Percentiles rank a stretch among this genome's conserved stretches.
These are phyloP conservation scores for Kluyveromyces siamensis DNA, from an alignment of 805 yeast genomes.

Conservation along the genomic window DNA sequence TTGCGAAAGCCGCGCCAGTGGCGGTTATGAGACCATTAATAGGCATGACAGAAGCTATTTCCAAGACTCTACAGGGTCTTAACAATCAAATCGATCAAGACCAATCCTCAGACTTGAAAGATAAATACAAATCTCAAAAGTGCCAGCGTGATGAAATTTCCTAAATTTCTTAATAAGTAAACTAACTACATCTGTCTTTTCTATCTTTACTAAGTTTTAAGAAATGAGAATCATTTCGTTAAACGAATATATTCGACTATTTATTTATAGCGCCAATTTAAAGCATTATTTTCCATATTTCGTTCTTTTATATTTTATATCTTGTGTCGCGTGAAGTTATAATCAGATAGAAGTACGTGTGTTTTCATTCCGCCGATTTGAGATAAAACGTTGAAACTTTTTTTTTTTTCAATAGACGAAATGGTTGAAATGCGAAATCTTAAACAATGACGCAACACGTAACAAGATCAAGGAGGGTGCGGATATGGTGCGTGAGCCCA, in stretches of 20 bases:
- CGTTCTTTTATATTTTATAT: not conserved
- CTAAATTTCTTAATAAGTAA: too few relatives aligned
- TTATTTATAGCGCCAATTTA: too few relatives aligned
- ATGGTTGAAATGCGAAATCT: not conserved
- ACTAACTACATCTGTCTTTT: too few relatives aligned
- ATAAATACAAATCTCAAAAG: conserved; percentile 45
- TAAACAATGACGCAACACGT: not conserved
- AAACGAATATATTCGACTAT: too few relatives aligned
- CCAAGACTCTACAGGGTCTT: conserved; percentile 74
- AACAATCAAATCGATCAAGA: conserved; percentile 71
- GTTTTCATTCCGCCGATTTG: not conserved
- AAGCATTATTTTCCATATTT: not conserved
- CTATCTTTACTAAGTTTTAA: too few relatives aligned
- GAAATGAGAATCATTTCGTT: too few relatives aligned
- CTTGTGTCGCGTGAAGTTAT: not conserved
- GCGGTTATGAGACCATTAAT: conserved; percentile 76
- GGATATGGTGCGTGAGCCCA: not conserved
- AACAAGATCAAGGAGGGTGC: not conserved
- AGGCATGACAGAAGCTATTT: conserved; percentile 87
- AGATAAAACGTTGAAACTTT: not conserved
- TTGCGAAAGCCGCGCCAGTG: conserved; percentile 72
- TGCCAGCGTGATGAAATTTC: not conserved
- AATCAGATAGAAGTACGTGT: not conserved
- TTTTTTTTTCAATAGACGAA: not conserved
- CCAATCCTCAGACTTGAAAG: conserved; percentile 48